Evolutionary conservation across 148 eudicot species (phyloP).

Genomic region (Nyssa sinensis): DNA sequence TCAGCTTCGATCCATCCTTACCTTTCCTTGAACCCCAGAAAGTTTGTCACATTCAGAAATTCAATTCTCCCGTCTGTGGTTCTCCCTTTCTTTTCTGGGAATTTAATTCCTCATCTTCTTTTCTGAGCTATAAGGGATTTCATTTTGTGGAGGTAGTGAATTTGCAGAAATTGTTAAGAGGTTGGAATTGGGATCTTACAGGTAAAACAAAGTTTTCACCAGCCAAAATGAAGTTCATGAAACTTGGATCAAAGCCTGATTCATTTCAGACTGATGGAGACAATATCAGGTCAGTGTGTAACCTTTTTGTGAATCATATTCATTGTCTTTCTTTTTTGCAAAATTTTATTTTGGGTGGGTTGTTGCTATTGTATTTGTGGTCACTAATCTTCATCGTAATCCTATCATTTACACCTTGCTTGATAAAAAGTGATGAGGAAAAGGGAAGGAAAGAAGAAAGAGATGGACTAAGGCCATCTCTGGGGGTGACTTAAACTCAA

Average conservation of each 20-base stretch:
- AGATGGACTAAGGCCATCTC: too few relatives aligned
- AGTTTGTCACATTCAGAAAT: background rate
- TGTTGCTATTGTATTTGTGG: constrained; percentile 7
- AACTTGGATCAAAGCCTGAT: constrained; percentile 89
- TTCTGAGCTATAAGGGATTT: background rate
- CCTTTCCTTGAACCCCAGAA: background rate
- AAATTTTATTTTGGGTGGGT: background rate
- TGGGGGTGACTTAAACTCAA: too few relatives aligned
- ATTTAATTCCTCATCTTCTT: background rate
- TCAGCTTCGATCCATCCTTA: constrained; percentile 1
- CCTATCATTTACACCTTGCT: too few relatives aligned
- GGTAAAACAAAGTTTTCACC: background rate
- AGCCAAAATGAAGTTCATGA: constrained; percentile 82
- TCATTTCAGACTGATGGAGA: constrained; percentile 77
- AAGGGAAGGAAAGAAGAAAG: too few relatives aligned
- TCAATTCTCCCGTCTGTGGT: background rate
- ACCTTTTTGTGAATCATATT: background rate
- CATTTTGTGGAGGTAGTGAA: constrained; percentile 9
- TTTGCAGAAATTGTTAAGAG: constrained; percentile 8
- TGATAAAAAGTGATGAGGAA: too few relatives aligned
- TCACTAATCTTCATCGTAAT: background rate
- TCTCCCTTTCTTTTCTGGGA: background rate
- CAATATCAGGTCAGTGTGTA: constrained; percentile 51
- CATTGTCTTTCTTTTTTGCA: constrained; percentile 18
- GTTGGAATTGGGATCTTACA: constrained; percentile 14